Evolutionary conservation across 2,329 filamentous ascomycete species (phyloP).

Genomic region (Tolypocladium tundrense): DNA sequence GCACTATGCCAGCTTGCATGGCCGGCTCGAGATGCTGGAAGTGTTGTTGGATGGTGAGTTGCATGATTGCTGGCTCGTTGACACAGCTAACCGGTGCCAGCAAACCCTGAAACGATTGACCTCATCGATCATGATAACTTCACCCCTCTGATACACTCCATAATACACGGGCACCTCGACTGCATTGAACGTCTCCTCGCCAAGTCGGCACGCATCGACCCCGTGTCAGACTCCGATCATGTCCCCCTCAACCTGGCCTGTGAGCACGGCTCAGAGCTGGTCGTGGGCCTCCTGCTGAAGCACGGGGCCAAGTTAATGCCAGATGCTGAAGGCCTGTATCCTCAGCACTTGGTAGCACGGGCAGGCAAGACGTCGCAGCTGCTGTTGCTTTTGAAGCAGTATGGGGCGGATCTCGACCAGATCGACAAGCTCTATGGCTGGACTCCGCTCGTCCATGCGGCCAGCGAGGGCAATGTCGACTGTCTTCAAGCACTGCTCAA

Average conservation of each 20-base stretch:
- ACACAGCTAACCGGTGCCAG: slow-evolving; percentile 22
- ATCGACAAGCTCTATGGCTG: slow-evolving; percentile 93
- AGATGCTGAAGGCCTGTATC: slow-evolving; percentile 90
- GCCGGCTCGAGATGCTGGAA: slow-evolving; percentile 73
- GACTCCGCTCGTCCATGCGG: slow-evolving; percentile 93
- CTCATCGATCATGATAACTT: slow-evolving; percentile 94
- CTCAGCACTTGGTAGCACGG: slow-evolving; percentile 91
- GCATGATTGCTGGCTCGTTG: neutral
- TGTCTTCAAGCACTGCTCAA: slow-evolving; percentile 76
- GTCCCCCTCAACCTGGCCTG: slow-evolving; percentile 92
- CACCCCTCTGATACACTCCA: slow-evolving; percentile 88
- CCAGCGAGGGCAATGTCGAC: slow-evolving; percentile 87
- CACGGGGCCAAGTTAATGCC: slow-evolving; percentile 75
- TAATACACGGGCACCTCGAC: slow-evolving; percentile 73
- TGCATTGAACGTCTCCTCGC: slow-evolving; percentile 72
- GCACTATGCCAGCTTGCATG: slow-evolving; percentile 95
- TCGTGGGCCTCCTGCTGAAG: slow-evolving; percentile 75
- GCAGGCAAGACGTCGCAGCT: slow-evolving; percentile 75
- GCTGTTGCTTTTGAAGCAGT: slow-evolving; percentile 68
- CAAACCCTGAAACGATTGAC: slow-evolving; percentile 67
- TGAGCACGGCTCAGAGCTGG: slow-evolving; percentile 77
- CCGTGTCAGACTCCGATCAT: slow-evolving; percentile 77
- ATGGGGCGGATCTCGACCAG: slow-evolving; percentile 85
- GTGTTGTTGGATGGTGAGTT: slow-evolving; percentile 53
- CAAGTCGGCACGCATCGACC: slow-evolving; percentile 75